phyloP scores from a whole-genome alignment of 1,284 basidiomycete species.

The Cutaneotrichosporon spelunceum region DNA sequence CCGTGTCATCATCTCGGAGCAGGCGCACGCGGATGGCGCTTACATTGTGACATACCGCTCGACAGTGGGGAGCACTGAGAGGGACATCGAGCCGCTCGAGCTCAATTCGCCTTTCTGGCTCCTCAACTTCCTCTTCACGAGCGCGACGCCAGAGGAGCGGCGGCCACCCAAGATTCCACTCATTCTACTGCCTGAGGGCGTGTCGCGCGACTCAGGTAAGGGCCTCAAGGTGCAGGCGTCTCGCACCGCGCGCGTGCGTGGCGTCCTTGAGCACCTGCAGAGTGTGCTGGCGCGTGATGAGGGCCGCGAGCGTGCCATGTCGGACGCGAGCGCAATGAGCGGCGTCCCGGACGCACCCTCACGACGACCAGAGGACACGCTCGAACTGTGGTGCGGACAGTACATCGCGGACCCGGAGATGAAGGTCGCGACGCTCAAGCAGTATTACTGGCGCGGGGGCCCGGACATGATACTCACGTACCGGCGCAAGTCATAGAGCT shows the following conservation, averaged over 20 bases:
- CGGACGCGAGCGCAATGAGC: constrained; percentile 17
- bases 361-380: constrained; percentile 63
- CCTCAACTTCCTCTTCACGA: constrained; percentile 72
- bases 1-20: constrained; percentile 76
- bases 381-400: constrained; percentile 86
- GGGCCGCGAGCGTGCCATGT: constrained; percentile 14
- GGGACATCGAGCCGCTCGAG: constrained; percentile 69
- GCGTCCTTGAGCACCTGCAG: constrained; percentile 22
- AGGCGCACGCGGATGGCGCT: constrained; percentile 65
- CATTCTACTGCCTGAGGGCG: constrained; percentile 68
- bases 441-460: constrained; percentile 78
- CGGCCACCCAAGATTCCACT: constrained; percentile 73
- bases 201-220: constrained; percentile 19
- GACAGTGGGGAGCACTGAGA: constrained; percentile 61
- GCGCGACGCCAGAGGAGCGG: constrained; percentile 58
- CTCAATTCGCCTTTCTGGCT: constrained; percentile 81
- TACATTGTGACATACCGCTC: constrained; percentile 78
- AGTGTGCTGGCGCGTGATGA: constrained; percentile 10
- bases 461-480: constrained; percentile 80
- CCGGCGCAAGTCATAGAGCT: constrained; percentile 55
- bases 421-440: constrained; percentile 81
- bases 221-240: constrained; percentile 24
- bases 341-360: constrained; percentile 10
- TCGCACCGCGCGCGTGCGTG: constrained; percentile 26
- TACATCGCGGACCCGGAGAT: constrained; percentile 73